Conservation (phyloP, 768 basidiomycete species). For the Pilatotrama ljubarskyi region DNA sequence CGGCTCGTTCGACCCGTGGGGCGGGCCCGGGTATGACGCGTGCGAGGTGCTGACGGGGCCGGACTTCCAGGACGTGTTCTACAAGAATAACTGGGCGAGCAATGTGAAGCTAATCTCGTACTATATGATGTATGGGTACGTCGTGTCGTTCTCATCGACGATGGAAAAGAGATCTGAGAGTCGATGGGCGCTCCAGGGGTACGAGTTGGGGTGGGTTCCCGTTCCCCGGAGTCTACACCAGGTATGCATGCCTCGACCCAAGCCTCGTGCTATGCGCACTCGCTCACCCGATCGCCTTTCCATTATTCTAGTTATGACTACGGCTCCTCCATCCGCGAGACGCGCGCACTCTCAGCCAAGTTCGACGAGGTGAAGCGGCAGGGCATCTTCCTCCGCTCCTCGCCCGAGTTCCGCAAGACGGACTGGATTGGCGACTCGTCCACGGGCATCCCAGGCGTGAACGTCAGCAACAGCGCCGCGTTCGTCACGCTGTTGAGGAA, state of each 20-base stretch:
- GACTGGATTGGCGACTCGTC: slow-evolving; percentile 67
- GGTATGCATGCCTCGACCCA: slow-evolving; percentile 14
- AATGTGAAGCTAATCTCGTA: slow-evolving; percentile 83
- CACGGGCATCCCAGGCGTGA: slow-evolving; percentile 42
- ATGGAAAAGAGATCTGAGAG: not conserved
- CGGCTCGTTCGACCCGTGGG: slow-evolving; percentile 83
- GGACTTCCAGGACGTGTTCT: slow-evolving; percentile 78
- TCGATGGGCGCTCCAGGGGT: slow-evolving; percentile 46
- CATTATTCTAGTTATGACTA: slow-evolving; percentile 71
- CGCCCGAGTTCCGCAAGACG: slow-evolving; percentile 79
- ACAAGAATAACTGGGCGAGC: slow-evolving; percentile 74
- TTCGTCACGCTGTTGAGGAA: slow-evolving; percentile 68
- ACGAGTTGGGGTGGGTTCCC: slow-evolving; percentile 86
- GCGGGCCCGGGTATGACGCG: slow-evolving; percentile 67
- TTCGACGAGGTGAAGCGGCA: slow-evolving; percentile 78
- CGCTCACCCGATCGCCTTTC: not conserved
- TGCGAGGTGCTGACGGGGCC: slow-evolving; percentile 70
- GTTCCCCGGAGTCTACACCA: slow-evolving; percentile 70
- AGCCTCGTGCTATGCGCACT: not conserved
- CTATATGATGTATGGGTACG: slow-evolving; percentile 82
- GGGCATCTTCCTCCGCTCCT: slow-evolving; percentile 75
- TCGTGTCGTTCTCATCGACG: not conserved
- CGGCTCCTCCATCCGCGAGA: slow-evolving; percentile 70
- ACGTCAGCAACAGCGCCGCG: slow-evolving; percentile 44
- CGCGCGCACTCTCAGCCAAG: slow-evolving; percentile 63